phyloP scores from a whole-genome alignment of 768 basidiomycete genomes.

The Leccinum imitatum region DNA sequence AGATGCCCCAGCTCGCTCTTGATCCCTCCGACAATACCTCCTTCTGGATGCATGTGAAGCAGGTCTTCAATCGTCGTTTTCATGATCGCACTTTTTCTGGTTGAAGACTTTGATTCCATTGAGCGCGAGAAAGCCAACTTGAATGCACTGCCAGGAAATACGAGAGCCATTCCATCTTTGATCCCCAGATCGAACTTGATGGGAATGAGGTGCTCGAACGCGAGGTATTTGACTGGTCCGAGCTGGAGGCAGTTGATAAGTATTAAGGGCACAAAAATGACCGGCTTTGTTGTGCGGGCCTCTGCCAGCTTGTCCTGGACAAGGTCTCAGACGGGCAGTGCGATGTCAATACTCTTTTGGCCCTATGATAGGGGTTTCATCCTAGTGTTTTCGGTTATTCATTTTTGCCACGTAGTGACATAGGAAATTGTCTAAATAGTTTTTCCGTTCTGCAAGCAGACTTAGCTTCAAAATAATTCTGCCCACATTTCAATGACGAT shows the following conservation, averaged over 20 bases:
- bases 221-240: neutral
- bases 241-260: neutral
- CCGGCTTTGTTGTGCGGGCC: neutral
- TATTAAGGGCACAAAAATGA: neutral
- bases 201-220: neutral
- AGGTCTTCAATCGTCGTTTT: constrained; percentile 30
- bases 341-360: neutral
- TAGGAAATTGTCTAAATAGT: no score
- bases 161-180: neutral
- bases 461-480: no score
- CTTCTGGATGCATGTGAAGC: neutral
- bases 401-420: neutral
- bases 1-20: no score
- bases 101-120: neutral
- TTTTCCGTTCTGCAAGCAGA: no score
- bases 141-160: neutral
- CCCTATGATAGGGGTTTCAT: neutral
- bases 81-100: constrained; percentile 18
- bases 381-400: neutral
- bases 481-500: no score
- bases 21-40: no score
- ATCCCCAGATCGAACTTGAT: neutral
- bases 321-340: neutral
- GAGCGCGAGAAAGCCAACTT: neutral
- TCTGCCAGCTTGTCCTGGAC: neutral